Evolutionary conservation across 345 rosid species (phyloP).

Genomic region (Microcos paniculata): DNA sequence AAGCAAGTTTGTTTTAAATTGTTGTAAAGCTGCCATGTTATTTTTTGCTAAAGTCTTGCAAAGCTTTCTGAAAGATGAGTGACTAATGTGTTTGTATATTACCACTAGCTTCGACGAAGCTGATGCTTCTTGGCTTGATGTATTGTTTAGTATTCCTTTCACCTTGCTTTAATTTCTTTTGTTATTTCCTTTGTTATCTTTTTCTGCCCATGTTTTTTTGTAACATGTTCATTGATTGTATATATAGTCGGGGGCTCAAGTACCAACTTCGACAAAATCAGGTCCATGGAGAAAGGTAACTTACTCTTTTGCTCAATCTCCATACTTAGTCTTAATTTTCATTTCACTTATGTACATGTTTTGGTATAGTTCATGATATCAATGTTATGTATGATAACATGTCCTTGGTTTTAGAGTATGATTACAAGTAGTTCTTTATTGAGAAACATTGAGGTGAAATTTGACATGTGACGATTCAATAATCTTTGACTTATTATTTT

Average conservation of each 20-base stretch:
- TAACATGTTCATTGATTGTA: background rate
- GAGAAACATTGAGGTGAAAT: background rate
- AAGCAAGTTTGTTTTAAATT: background rate
- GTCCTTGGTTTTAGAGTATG: background rate
- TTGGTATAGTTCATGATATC: background rate
- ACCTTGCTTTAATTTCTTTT: background rate
- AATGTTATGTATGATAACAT: background rate
- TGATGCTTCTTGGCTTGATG: background rate
- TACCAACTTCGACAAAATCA: conserved; percentile 36
- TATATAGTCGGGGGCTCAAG: conserved; percentile 32
- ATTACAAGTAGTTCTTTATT: background rate
- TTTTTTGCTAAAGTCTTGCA: background rate
- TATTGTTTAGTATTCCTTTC: background rate
- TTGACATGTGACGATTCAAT: background rate
- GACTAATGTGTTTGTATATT: background rate
- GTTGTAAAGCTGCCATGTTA: background rate
- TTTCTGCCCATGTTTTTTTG: background rate
- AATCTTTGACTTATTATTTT: background rate
- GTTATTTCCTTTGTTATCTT: background rate
- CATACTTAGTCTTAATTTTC: background rate
- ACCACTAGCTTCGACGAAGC: background rate
- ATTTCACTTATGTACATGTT: background rate
- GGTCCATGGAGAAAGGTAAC: conserved; percentile 68
- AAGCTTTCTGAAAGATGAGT: background rate
- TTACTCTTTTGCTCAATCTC: background rate